These are phyloP conservation scores for Fusarium cicatricum DNA, from an alignment of 2,329 filamentous ascomycete genomes.

Conservation along the genomic window DNA sequence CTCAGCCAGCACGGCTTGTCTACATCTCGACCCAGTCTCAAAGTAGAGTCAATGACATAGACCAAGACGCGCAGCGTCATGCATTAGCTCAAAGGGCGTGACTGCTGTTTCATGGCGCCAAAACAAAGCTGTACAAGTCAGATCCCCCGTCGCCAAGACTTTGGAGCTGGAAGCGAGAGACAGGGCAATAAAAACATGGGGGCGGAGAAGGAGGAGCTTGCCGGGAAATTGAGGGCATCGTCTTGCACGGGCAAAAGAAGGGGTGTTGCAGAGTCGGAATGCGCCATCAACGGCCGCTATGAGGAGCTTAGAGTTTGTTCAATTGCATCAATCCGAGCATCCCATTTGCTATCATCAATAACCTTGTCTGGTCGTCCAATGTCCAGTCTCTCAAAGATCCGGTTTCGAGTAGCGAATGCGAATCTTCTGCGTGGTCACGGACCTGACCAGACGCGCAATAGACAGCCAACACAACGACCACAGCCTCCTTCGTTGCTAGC, in stretches of 20 bases:
- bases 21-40: slow-evolving; percentile 15
- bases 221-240: too few species aligned
- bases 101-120: neutral
- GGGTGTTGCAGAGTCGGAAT: too few species aligned
- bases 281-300: neutral
- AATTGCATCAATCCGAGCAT: slow-evolving; percentile 14
- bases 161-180: neutral
- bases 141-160: slow-evolving; percentile 16
- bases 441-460: slow-evolving; percentile 22
- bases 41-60: slow-evolving; percentile 39
- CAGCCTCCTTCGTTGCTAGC: slow-evolving; percentile 11
- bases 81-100: slow-evolving; percentile 22
- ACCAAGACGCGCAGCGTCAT: slow-evolving; percentile 28
- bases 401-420: slow-evolving; percentile 10
- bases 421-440: neutral
- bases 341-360: slow-evolving; percentile 22
- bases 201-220: too few species aligned
- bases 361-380: slow-evolving; percentile 11
- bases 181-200: neutral
- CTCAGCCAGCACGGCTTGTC: slow-evolving; percentile 14
- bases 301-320: slow-evolving; percentile 2
- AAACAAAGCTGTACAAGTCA: slow-evolving; percentile 13
- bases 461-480: slow-evolving; percentile 27
- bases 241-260: too few species aligned
- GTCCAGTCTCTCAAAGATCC: slow-evolving; percentile 10